A percentile compares a stretch with the other conserved stretches of the same genome.
These are phyloP conservation scores for Alternaria longipes DNA, from an alignment of 2,329 filamentous ascomycete genomes.

Conservation along the genomic window DNA sequence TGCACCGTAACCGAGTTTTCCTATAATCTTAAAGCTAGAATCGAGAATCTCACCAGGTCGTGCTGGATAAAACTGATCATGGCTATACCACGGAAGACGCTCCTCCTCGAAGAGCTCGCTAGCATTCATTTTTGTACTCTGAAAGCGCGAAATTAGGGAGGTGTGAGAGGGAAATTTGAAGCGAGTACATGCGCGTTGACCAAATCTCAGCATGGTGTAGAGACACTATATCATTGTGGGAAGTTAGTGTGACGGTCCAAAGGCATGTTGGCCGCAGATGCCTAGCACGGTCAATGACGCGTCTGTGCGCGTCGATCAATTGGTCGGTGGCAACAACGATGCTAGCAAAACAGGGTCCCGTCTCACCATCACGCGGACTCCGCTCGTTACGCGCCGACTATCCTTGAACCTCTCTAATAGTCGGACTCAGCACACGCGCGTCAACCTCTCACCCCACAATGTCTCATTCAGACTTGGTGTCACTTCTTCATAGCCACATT, in stretches of 20 bases:
- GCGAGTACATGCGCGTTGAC: slow-evolving; percentile 32
- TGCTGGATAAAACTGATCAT: slow-evolving; percentile 36
- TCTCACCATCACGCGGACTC: too few species aligned
- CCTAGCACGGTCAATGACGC: too few species aligned
- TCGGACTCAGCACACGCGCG: too few species aligned
- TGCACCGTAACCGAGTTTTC: slow-evolving; percentile 39
- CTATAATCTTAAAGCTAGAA: slow-evolving; percentile 35
- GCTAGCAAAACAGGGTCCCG: neutral
- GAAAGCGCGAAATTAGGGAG: slow-evolving; percentile 31
- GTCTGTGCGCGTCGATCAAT: too few species aligned
- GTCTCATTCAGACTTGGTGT: too few species aligned
- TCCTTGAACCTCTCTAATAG: too few species aligned
- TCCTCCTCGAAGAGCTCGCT: slow-evolving; percentile 34
- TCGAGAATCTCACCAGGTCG: slow-evolving; percentile 33
- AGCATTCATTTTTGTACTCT: slow-evolving; percentile 29
- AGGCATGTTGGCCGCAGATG: slow-evolving; percentile 22
- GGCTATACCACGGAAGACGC: slow-evolving; percentile 30
- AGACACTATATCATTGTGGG: slow-evolving; percentile 28
- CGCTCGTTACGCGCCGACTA: too few species aligned
- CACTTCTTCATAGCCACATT: too few species aligned
- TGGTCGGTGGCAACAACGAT: slow-evolving; percentile 7
- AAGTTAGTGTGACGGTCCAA: slow-evolving; percentile 22
- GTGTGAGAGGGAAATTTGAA: slow-evolving; percentile 31
- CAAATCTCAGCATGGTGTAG: slow-evolving; percentile 33
- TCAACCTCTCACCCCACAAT: too few species aligned